phyloP scores from a whole-genome alignment of 352 stramenopile species.

The Phytophthora syringae region DNA sequence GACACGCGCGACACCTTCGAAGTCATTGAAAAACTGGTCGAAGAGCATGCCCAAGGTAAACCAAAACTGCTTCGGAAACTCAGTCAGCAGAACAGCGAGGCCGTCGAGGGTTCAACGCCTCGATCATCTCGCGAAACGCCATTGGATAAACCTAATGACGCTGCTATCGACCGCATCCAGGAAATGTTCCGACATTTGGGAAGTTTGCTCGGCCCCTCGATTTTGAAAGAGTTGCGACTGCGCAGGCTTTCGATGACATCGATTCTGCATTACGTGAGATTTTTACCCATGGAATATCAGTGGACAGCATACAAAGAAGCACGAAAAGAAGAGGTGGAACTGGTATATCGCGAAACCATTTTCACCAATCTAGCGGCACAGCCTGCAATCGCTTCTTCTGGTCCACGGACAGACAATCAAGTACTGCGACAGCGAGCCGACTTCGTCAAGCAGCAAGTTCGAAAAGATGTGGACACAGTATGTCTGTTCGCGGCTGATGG shows the following conservation, averaged over 20 bases:
- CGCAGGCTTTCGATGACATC: slow-evolving; percentile 60
- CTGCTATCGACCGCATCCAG: slow-evolving; percentile 66
- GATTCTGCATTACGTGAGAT: slow-evolving; percentile 71
- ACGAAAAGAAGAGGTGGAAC: slow-evolving; percentile 60
- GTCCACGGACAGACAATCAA: slow-evolving; percentile 19
- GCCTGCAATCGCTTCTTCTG: neutral
- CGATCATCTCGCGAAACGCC: neutral
- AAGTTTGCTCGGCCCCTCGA: slow-evolving; percentile 46
- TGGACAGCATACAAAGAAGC: slow-evolving; percentile 73
- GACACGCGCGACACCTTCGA: slow-evolving; percentile 81
- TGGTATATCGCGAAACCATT: slow-evolving; percentile 45
- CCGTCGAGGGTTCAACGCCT: neutral
- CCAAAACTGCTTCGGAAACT: slow-evolving; percentile 65
- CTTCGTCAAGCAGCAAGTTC: slow-evolving; percentile 80
- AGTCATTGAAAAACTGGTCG: slow-evolving; percentile 61
- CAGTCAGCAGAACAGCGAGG: slow-evolving; percentile 43
- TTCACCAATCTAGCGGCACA: slow-evolving; percentile 22
- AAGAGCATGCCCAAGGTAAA: slow-evolving; percentile 45
- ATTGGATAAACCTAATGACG: slow-evolving; percentile 43
- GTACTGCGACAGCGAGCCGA: slow-evolving; percentile 65
- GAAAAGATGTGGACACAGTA: slow-evolving; percentile 73
- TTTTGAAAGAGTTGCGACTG: slow-evolving; percentile 60
- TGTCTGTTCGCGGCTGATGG: slow-evolving; percentile 72
- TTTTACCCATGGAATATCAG: slow-evolving; percentile 63
- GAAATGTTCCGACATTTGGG: slow-evolving; percentile 76